A percentile compares a stretch with the other conserved stretches of the same genome.
phyloP scores from a whole-genome alignment of 768 basidiomycete genomes.

The Suillus paluster region DNA sequence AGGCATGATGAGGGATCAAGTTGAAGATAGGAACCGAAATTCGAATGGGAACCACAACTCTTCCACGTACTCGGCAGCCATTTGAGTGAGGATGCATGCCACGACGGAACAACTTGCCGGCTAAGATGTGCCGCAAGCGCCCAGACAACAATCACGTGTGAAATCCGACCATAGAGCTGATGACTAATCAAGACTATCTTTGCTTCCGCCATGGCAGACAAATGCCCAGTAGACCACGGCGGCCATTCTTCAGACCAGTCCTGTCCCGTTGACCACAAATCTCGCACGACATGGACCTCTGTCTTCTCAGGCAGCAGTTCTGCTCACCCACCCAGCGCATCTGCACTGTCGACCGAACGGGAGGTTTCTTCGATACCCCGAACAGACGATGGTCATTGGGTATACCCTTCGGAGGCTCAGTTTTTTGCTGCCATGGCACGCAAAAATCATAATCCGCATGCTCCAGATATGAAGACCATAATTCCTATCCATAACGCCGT shows the following conservation, averaged over 20 bases:
- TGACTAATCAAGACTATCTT: conserved; percentile 12
- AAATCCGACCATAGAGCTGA: not conserved
- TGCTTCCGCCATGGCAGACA: conserved; percentile 30
- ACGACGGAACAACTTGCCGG: not conserved
- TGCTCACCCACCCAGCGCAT: conserved; percentile 7
- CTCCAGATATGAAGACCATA: conserved; percentile 91
- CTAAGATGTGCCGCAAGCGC: not conserved
- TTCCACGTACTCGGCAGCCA: not conserved
- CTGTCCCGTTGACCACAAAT: conserved; percentile 72
- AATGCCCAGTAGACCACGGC: conserved; percentile 56
- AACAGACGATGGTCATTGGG: conserved; percentile 77
- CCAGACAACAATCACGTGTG: not conserved
- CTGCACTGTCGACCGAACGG: conserved; percentile 68
- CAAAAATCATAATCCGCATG: conserved; percentile 88
- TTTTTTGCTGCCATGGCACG: conserved; percentile 97
- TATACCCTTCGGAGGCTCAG: conserved; percentile 98
- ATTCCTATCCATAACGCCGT: conserved; percentile 99
- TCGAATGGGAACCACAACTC: not conserved
- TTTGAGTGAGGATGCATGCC: not conserved
- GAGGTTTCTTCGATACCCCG: conserved; percentile 90
- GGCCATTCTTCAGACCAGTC: conserved; percentile 33
- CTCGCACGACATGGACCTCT: conserved; percentile 49
- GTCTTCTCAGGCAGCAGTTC: conserved; percentile 24
- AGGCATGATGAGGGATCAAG: conserved; percentile 51
- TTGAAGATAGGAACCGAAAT: not conserved